Conservation (phyloP, 176 grass and related monocot genomes). For the Triticum urartu region DNA sequence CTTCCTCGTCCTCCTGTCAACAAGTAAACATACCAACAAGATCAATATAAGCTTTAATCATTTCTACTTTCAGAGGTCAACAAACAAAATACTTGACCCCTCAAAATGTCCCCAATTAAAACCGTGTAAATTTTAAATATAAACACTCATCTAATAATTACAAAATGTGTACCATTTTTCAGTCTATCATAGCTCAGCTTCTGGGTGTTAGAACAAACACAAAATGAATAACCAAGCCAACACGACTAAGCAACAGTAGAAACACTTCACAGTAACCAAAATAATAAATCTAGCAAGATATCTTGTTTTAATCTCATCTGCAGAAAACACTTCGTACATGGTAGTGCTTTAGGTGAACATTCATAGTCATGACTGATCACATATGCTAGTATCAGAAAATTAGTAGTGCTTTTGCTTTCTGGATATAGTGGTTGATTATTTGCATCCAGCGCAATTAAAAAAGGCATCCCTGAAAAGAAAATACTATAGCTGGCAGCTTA, state of each 20-base stretch:
- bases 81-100: not conserved
- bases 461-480: not conserved
- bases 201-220: not conserved
- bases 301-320: too few relatives aligned
- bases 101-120: not conserved
- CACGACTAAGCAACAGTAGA: too few relatives aligned
- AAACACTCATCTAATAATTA: not conserved
- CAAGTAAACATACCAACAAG: slow-evolving; percentile 9
- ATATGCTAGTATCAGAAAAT: not conserved
- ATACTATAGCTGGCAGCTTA: not conserved
- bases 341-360: not conserved
- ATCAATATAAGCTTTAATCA: not conserved
- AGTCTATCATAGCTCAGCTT: not conserved
- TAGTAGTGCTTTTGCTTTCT: not conserved
- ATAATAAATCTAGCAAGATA: too few relatives aligned
- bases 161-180: not conserved
- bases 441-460: not conserved
- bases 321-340: not conserved
- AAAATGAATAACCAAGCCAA: not conserved
- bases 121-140: not conserved
- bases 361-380: not conserved
- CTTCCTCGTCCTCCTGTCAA: slow-evolving; percentile 40
- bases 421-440: not conserved
- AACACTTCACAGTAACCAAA: too few relatives aligned
- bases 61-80: not conserved